A percentile compares a stretch with the other conserved stretches of the same genome.
Evolutionary conservation across 257 asterid genomes (phyloP).

Genomic region (Lavandula angustifolia): DNA sequence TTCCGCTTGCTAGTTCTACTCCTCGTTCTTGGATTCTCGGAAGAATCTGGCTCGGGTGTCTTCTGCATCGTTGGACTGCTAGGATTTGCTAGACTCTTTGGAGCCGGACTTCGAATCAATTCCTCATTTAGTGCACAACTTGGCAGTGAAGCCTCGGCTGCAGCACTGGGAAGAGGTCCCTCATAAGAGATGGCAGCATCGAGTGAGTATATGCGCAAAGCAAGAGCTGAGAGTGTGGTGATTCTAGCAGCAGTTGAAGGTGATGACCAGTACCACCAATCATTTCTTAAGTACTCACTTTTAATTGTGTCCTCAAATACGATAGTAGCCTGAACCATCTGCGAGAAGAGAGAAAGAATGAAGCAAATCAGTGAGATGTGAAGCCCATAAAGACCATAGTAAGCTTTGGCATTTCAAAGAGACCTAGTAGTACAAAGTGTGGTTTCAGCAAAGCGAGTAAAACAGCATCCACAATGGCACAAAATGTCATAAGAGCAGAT

Average conservation of each 20-base stretch:
- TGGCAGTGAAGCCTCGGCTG: conserved; percentile 38
- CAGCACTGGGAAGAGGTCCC: conserved; percentile 40
- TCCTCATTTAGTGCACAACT: conserved; percentile 47
- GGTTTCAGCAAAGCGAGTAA: background rate
- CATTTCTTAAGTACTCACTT: conserved; percentile 58
- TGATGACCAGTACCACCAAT: conserved; percentile 98
- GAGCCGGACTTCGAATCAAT: conserved; percentile 38
- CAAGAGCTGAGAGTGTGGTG: conserved; percentile 72
- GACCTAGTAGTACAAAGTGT: background rate
- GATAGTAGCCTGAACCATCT: conserved; percentile 85
- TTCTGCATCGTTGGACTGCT: conserved; percentile 54
- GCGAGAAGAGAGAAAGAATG: conserved; percentile 33
- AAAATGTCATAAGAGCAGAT: background rate
- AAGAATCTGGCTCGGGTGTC: conserved; percentile 51
- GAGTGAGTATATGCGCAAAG: conserved; percentile 74
- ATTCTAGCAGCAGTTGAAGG: conserved; percentile 84
- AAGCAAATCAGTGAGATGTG: conserved; percentile 2
- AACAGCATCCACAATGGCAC: too few species aligned
- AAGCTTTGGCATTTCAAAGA: background rate
- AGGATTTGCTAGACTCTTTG: conserved; percentile 35
- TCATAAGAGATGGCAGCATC: conserved; percentile 83
- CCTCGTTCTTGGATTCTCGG: conserved; percentile 71
- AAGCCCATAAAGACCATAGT: conserved; percentile 8
- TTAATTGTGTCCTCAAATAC: conserved; percentile 77
- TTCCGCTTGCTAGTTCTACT: conserved; percentile 71